Evolutionary conservation across 768 basidiomycete genomes (phyloP).

Genomic region (Artomyces pyxidatus): DNA sequence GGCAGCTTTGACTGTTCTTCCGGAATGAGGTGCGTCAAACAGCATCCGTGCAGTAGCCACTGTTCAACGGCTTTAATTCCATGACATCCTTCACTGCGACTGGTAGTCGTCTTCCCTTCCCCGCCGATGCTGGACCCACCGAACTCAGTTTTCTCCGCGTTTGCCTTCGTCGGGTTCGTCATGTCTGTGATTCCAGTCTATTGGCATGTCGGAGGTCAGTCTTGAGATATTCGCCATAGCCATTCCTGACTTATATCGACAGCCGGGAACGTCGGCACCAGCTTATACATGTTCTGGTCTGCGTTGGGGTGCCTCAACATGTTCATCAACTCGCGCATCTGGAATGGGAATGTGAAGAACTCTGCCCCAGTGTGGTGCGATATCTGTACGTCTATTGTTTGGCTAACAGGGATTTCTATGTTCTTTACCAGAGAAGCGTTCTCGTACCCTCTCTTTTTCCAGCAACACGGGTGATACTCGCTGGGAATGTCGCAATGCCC

Average conservation of each 20-base stretch:
- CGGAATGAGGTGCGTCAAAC: too few species aligned
- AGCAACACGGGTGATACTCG: neutral
- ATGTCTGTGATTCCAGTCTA: neutral
- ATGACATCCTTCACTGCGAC: too few species aligned
- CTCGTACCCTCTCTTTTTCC: too few species aligned
- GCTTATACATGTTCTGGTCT: neutral
- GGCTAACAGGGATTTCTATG: neutral
- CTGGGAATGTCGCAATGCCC: neutral
- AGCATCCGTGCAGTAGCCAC: too few species aligned
- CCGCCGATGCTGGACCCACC: neutral
- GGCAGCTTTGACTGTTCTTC: too few species aligned
- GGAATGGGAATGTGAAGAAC: neutral
- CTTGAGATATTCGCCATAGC: too few species aligned
- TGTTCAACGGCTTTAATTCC: too few species aligned
- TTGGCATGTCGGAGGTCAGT: neutral
- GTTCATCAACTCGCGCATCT: neutral
- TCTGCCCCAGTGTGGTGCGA: neutral
- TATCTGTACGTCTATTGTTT: neutral
- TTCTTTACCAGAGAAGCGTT: neutral
- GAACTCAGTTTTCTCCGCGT: neutral
- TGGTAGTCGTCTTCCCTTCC: too few species aligned
- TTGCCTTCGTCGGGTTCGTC: neutral
- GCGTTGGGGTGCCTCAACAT: neutral
- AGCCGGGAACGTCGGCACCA: neutral
- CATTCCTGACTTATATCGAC: too few species aligned